Base-by-base conservation (phyloP, 768 basidiomycete species). In the Russula ochroleuca region DNA sequence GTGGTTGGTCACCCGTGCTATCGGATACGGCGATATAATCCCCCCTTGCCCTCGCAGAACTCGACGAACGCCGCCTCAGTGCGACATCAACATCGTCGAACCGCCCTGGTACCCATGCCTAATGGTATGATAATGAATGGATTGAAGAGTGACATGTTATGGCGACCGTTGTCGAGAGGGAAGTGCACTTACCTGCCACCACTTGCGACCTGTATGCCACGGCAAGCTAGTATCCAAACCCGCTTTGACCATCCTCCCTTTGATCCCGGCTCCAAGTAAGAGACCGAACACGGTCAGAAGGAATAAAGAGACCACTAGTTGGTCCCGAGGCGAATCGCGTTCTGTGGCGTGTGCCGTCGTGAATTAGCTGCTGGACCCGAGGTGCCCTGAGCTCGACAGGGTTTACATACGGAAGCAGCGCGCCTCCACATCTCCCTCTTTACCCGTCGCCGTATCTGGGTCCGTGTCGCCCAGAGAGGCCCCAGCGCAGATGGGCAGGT, bases 341-440 rank as follows among this genome's bases (percentile, higher is more conserved):
- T 95, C 94, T 96, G 75, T 57, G 65, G 59, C 11, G n/a, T 21
- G 11, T 69, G 64, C 62, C 19, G 62, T 66, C 55, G 41, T 57
- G 11, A 47, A n/a, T 9, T 6, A 8, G 21, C 9, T 43, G 45
- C 45, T 56, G 10, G 10, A 21, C 71, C 71, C 58, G 60, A 63
- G 54, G 37, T 35, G 28, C 21, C 25, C 25, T 8, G 28, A 17
- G 11, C n/a, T n/a, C 5, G 23, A 35, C 11, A 7, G 35, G 31
- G 48, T 33, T 11, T 45, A 72, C 93, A 71, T 75, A 96, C 94
- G 92, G 78, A 96, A 96, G 80, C 94, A 97, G 73, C 94, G 80
- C 62, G 94, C 93, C 78, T 95, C 93, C 25, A 97, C 92, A 74
- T 96, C 93, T 48, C 94, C 94, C 74, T 96, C 94, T 72, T 90